Percentiles rank a stretch among this genome's conserved stretches.
These are phyloP conservation scores for Curvularia eragrostidis DNA, from an alignment of 2,329 filamentous ascomycete species.

Conservation along the genomic window DNA sequence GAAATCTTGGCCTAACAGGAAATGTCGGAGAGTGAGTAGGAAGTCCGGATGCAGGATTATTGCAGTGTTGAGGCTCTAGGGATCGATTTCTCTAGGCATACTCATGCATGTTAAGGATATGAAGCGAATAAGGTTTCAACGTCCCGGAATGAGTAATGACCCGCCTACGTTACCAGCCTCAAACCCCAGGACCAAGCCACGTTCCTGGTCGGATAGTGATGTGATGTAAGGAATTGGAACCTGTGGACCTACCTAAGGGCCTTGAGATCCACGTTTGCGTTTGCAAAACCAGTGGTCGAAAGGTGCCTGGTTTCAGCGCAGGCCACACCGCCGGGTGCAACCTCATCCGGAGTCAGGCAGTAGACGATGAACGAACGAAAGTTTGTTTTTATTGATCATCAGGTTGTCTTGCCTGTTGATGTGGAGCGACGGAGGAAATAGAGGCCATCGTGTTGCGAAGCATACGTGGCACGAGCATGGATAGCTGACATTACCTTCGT, in stretches of 20 bases:
- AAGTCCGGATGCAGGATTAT: conserved; percentile 25
- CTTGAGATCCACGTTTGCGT: neutral
- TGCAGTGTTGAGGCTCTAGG: conserved; percentile 15
- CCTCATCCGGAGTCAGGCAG: conserved; percentile 7
- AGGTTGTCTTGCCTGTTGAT: neutral
- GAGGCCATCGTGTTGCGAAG: neutral
- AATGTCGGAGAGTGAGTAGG: conserved; percentile 27
- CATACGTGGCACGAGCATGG: neutral
- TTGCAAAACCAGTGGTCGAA: conserved; percentile 9
- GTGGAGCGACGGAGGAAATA: neutral
- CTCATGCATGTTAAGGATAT: conserved; percentile 22
- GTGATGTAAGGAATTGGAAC: conserved; percentile 8
- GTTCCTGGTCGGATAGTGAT: conserved; percentile 3
- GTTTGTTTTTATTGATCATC: neutral
- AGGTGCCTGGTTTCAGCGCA: conserved; percentile 10
- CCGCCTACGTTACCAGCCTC: conserved; percentile 10
- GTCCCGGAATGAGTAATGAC: conserved; percentile 12
- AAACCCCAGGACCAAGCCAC: conserved; percentile 15
- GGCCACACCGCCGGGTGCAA: conserved; percentile 6
- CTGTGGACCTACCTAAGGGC: neutral
- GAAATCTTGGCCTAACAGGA: conserved; percentile 29
- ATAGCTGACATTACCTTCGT: neutral
- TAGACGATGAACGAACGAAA: neutral
- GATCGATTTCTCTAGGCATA: conserved; percentile 4
- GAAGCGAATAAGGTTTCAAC: conserved; percentile 30